Evolutionary conservation across 1,284 basidiomycete genomes (phyloP).

Genomic region (Chalciporus piperatoides): DNA sequence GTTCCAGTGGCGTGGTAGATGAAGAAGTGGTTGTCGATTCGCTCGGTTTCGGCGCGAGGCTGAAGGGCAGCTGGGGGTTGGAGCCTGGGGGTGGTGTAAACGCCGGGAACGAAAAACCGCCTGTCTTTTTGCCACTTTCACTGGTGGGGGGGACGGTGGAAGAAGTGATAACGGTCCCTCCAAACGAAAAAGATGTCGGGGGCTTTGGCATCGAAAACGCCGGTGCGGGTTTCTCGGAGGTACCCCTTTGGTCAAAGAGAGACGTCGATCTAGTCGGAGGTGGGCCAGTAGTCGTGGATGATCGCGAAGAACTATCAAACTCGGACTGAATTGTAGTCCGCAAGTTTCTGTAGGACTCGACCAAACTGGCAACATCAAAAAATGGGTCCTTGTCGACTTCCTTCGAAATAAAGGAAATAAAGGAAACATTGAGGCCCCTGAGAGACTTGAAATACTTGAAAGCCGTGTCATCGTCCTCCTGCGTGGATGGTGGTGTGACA

Average conservation of each 20-base stretch:
- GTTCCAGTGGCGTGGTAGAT: conserved; percentile 11
- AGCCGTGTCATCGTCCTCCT: conserved; percentile 37
- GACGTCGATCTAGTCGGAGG: conserved; percentile 11
- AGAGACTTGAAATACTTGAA: conserved; percentile 68
- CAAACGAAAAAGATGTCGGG: conserved; percentile 31
- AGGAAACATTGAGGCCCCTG: conserved; percentile 76
- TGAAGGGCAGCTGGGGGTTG: conserved; percentile 16
- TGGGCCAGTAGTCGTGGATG: conserved; percentile 3
- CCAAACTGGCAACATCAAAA: conserved; percentile 56
- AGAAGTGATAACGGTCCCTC: conserved; percentile 2
- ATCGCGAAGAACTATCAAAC: conserved; percentile 39
- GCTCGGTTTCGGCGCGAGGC: conserved; percentile 17
- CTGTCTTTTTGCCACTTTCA: conserved; percentile 19
- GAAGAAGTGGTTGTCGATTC: conserved; percentile 16
- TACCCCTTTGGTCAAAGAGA: conserved; percentile 8
- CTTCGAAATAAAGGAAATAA: conserved; percentile 60
- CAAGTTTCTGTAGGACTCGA: conserved; percentile 64
- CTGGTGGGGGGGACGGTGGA: conserved; percentile 5
- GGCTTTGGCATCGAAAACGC: conserved; percentile 43
- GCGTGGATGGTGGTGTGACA: conserved; percentile 13
- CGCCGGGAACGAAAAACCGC: conserved; percentile 21
- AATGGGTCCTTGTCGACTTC: conserved; percentile 75
- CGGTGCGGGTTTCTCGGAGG: conserved; percentile 23
- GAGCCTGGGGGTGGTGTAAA: conserved; percentile 26
- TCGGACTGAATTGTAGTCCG: conserved; percentile 57